Percentiles rank a stretch among this genome's conserved stretches.
phyloP scores from a whole-genome alignment of 805 yeast genomes.

The Lipomyces starkeyi region DNA sequence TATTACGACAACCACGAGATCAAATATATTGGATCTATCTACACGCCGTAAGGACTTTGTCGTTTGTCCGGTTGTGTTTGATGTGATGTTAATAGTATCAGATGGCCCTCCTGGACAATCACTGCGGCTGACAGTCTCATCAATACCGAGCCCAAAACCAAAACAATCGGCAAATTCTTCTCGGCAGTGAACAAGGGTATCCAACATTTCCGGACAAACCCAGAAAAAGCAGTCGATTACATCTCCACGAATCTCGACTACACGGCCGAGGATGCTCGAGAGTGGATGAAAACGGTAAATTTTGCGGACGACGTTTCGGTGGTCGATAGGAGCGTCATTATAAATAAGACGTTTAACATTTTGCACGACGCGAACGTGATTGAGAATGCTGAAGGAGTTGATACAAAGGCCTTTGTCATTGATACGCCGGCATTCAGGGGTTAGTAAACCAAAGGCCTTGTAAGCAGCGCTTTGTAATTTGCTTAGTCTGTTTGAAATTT shows the following conservation, averaged over 20 bases:
- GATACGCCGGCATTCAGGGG: not conserved
- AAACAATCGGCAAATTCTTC: slow-evolving; percentile 2
- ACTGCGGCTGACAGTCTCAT: slow-evolving; percentile 56
- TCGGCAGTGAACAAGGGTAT: slow-evolving; percentile 69
- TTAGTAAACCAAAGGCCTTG: not conserved
- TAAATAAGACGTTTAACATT: slow-evolving; percentile 60
- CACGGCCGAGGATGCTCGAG: slow-evolving; percentile 73
- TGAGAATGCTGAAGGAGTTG: slow-evolving; percentile 10
- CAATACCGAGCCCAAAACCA: slow-evolving; percentile 42
- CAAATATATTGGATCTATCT: slow-evolving; percentile 82
- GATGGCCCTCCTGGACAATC: slow-evolving; percentile 93
- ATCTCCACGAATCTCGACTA: slow-evolving; percentile 76
- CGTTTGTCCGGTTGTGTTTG: not conserved
- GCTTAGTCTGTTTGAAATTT: too few relatives aligned
- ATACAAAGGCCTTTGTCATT: slow-evolving; percentile 16
- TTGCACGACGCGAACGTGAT: slow-evolving; percentile 69
- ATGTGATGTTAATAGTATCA: not conserved
- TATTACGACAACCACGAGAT: slow-evolving; percentile 82
- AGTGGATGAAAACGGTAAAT: slow-evolving; percentile 80
- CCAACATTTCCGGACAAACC: slow-evolving; percentile 62
- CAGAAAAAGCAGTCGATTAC: slow-evolving; percentile 67
- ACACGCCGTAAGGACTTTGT: slow-evolving; percentile 64
- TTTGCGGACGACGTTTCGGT: slow-evolving; percentile 58
- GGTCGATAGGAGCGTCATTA: slow-evolving; percentile 57
- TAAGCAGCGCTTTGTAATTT: not conserved